phyloP scores from a whole-genome alignment of 805 yeast species.

The Wickerhamomyces chaumierensis region DNA sequence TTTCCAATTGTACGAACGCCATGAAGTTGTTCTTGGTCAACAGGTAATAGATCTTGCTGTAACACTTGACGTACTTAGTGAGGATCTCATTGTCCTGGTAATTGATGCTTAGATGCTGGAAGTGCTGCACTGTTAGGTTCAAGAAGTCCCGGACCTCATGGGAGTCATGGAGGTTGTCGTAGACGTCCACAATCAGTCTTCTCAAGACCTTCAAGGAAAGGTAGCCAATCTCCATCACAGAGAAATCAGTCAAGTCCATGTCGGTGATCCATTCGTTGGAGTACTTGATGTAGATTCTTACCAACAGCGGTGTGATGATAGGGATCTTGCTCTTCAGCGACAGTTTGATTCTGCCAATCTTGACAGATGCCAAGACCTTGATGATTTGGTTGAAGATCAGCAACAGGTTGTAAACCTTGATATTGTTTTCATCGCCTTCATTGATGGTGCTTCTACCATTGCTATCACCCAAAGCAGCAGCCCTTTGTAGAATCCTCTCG shows the following conservation, averaged over 20 bases:
- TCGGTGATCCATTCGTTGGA: conserved; percentile 50
- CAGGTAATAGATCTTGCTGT: conserved; percentile 61
- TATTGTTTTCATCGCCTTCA: conserved; percentile 28
- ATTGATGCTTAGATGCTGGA: conserved; percentile 41
- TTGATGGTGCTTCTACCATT: too few relatives aligned
- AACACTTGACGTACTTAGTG: conserved; percentile 65
- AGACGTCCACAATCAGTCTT: conserved; percentile 67
- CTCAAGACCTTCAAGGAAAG: conserved; percentile 64
- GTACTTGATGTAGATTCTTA: conserved; percentile 44
- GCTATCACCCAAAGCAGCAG: conserved; percentile 22
- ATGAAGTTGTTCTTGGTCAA: conserved; percentile 53
- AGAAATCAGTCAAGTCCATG: conserved; percentile 27
- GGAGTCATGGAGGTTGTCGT: conserved; percentile 55
- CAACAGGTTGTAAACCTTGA: conserved; percentile 50
- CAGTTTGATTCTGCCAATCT: conserved; percentile 74
- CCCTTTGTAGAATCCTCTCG: conserved; percentile 29
- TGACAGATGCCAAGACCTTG: conserved; percentile 60
- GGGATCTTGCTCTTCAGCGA: conserved; percentile 69
- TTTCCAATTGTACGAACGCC: conserved; percentile 58
- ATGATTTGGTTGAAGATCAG: conserved; percentile 66
- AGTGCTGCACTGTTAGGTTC: conserved; percentile 42
- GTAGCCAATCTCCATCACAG: conserved; percentile 65
- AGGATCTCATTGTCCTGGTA: conserved; percentile 30
- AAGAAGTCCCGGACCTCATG: conserved; percentile 51
- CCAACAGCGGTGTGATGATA: conserved; percentile 44